A percentile compares a stretch with the other conserved stretches of the same genome.
These are phyloP conservation scores for Diaporthe vaccinii DNA, from an alignment of 2,329 filamentous ascomycete genomes.

Conservation along the genomic window DNA sequence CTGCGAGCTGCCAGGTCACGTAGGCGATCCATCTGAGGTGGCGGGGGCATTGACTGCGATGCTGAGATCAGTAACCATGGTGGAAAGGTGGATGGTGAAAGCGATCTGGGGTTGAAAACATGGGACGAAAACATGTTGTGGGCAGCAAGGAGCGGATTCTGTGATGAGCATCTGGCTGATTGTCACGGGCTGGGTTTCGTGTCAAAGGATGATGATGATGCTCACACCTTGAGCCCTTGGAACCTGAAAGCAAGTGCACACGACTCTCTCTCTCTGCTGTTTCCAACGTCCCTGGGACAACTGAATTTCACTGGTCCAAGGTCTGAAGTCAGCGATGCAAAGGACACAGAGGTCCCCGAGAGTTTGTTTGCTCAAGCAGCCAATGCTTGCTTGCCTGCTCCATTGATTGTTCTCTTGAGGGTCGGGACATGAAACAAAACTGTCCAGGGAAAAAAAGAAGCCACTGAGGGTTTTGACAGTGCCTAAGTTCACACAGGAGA, in stretches of 20 bases:
- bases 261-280: background rate
- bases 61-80: slow-evolving; percentile 26
- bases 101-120: background rate
- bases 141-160: background rate
- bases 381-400: background rate
- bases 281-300: background rate
- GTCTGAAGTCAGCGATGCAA: background rate
- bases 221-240: background rate
- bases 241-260: too few relatives aligned
- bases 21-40: slow-evolving; percentile 22
- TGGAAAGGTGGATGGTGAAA: background rate
- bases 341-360: background rate
- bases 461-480: background rate
- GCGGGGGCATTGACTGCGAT: background rate
- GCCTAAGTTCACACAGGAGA: background rate
- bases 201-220: background rate
- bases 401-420: background rate
- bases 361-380: background rate
- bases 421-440: background rate
- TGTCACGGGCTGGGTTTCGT: background rate
- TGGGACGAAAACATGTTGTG: background rate
- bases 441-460: background rate
- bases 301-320: background rate
- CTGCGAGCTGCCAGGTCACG: slow-evolving; percentile 19
- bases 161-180: background rate